A percentile compares a stretch with the other conserved stretches of the same genome.
These are phyloP conservation scores for Boletus pseudopeckii DNA, from an alignment of 768 basidiomycete species.

Conservation along the genomic window DNA sequence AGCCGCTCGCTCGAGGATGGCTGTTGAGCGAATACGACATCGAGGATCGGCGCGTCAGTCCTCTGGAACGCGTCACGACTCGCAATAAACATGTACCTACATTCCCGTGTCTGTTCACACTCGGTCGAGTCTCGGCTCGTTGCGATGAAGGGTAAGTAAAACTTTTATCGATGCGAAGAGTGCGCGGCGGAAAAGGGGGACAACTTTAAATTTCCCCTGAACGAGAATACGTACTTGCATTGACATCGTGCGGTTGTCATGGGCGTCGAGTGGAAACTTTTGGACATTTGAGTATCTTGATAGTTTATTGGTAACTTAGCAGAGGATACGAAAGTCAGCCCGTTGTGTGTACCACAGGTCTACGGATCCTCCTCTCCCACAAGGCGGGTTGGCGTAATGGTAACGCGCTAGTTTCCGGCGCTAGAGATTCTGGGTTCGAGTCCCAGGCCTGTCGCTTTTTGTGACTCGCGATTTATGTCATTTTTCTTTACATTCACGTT, in stretches of 20 bases:
- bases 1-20: conserved; percentile 9
- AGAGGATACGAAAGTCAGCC: no score
- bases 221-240: no score
- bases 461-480: not conserved
- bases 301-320: no score
- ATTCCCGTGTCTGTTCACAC: conserved; percentile 18
- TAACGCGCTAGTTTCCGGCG: conserved; percentile 65
- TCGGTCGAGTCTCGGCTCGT: conserved; percentile 30
- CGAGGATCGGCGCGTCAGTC: not conserved
- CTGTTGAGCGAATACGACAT: not conserved
- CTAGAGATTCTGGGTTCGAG: conserved; percentile 63
- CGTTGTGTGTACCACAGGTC: no score
- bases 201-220: no score
- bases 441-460: conserved; percentile 55
- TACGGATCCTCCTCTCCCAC: no score
- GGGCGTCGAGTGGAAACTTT: no score
- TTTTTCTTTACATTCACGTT: not conserved
- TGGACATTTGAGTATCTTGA: no score
- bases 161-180: no score
- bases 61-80: not conserved
- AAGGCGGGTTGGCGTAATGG: conserved; percentile 61
- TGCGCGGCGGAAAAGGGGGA: no score
- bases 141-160: no score
- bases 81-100: not conserved
- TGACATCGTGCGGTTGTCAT: no score